Percentiles rank a stretch among this genome's conserved stretches.
Evolutionary conservation across 2,329 filamentous ascomycete genomes (phyloP).

Genomic region (Neopestalotiopsis rosae): DNA sequence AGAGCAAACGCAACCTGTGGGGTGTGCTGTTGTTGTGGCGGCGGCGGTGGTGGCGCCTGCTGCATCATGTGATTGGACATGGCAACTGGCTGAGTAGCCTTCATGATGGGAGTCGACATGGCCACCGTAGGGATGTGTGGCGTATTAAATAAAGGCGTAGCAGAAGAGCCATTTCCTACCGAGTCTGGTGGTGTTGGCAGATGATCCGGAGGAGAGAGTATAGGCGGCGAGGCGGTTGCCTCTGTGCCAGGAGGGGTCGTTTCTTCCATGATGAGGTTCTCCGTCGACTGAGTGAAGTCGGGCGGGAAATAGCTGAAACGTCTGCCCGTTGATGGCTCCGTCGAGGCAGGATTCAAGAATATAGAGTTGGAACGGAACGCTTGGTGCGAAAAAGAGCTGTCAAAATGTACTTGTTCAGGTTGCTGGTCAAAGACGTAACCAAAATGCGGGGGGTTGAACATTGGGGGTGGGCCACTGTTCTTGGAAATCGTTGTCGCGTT

Average conservation of each 20-base stretch:
- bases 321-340: conserved; percentile 55
- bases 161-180: conserved; percentile 27
- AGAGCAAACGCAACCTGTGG: conserved; percentile 43
- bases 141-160: conserved; percentile 32
- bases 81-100: conserved; percentile 29
- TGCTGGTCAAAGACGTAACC: conserved; percentile 63
- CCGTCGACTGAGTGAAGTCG: conserved; percentile 47
- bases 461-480: conserved; percentile 38
- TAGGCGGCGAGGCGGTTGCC: conserved; percentile 33
- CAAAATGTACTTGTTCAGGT: conserved; percentile 56
- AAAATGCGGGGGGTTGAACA: conserved; percentile 60
- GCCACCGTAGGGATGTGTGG: conserved; percentile 30
- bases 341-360: conserved; percentile 63
- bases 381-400: conserved; percentile 52
- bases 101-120: conserved; percentile 28
- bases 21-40: conserved; percentile 20
- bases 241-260: conserved; percentile 36
- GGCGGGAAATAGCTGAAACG: conserved; percentile 70
- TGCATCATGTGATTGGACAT: conserved; percentile 26
- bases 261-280: conserved; percentile 37
- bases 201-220: conserved; percentile 33
- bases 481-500: conserved; percentile 40
- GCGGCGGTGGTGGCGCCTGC: neutral
- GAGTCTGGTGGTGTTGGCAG: conserved; percentile 35
- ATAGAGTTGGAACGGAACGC: conserved; percentile 71